Evolutionary conservation across 176 grass and related monocot species (phyloP), one percentile per base, ranked within the genome.

Genomic region (Carex littledalei): DNA sequence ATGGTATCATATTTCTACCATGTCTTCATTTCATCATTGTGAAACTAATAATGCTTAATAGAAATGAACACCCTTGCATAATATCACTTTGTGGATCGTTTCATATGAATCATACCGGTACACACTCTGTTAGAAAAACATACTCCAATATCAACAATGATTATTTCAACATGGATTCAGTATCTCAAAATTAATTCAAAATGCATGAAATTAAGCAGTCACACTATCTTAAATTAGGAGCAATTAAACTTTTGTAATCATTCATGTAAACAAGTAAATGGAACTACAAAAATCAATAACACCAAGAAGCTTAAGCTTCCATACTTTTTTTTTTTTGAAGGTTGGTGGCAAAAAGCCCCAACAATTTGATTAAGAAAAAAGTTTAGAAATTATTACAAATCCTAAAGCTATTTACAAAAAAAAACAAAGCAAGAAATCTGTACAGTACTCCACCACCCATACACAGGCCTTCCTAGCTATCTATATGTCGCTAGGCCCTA

Each of bases 301-400:
- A 78, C 26, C 11, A 78, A 78, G 13, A 78, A 78, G 52, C 50
- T 78, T 56, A 34, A 57, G 74, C 49, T 78, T 78, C 24, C 24
- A 17, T 78, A 31, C 24, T 54, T 13, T 22, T 24, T 24, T 24
- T 24, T 24, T 24, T 24, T 24, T 24, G 24, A 24, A 24, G 24
- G 24, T 24, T 24, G 24, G 24, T 24, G 24, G 24, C 24, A 24
- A 24, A 24, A 24, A 24, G 24, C 24, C 24, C 24, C 24, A 24
- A 24, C 24, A 24, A 24, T 24, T 24, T 24, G 24, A 24, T 24
- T 24, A 24, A 24, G 24, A 24, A 24, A 24, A 24, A 24, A 24
- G 24, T 24, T 24, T 24, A 24, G 24, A 24, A 24, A 24, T 24
- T 24, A 24, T 24, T 24, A 24, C 24, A 24, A 24, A 24, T 24